Base-by-base conservation (phyloP, 768 basidiomycete species). In the Suillus discolor region DNA sequence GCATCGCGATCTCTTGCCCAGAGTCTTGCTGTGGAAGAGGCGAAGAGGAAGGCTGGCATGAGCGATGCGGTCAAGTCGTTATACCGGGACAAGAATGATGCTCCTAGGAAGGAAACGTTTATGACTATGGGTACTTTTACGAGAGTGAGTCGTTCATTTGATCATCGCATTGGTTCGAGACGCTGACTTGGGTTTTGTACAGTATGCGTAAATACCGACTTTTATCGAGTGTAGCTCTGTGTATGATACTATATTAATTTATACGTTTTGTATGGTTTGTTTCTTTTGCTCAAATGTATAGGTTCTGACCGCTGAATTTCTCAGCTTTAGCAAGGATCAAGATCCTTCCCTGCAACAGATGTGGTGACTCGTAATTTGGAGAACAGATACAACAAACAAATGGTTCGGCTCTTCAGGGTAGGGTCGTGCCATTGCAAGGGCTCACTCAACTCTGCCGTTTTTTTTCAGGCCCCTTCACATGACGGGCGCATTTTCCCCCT, bases 71-170 rank as follows among this genome's bases (percentile, higher is more conserved):
- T 97, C 42, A 92, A 90, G 79, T 90, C 89, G 42, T 73, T 97
- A 69, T 97, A 96, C 74, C 71, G 69, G 23, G 83, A 78, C 49
- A 75, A 80, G 13, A 86, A 87, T 65, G 84, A 86, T 25, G 83
- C 81, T 18, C 78, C 83, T 61, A 83, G 80, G 73, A 93, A 94
- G 73, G 91, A 92, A 79, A 95, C 93, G 7, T 96, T 95, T 71
- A 94, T 94, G 85, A 96, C 94, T 1, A 92, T 90, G 85, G 88
- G 89, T 20, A 97, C 95, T 15, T 97, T 96, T 70, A 96, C 92
- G 11, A 86, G 95, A 79, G 94, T 95, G 73, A 77, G 94, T 81
- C 3, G 1, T 23, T 45, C 20, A 23, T 36, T 23, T 4, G 8
- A 9, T 23, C 38, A 5, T 36, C 13, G 4, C 16, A 5, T 36